Evolutionary conservation across 805 yeast species (phyloP).

Genomic region (Pichia pseudocactophila): DNA sequence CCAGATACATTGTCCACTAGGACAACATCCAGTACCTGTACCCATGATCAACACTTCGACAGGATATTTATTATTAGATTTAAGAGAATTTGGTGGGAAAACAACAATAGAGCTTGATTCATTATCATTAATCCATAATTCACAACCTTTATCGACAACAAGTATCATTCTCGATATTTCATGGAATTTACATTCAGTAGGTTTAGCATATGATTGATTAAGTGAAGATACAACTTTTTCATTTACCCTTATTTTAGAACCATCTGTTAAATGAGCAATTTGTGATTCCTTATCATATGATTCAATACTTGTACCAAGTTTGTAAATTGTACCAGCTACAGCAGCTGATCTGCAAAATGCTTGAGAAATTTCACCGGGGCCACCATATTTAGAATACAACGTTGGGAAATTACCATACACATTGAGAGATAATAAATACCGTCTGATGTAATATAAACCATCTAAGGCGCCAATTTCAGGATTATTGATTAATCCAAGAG

Average conservation of each 20-base stretch:
- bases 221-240: slow-evolving; percentile 78
- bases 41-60: slow-evolving; percentile 87
- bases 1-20: slow-evolving; percentile 85
- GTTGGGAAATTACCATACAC: slow-evolving; percentile 94
- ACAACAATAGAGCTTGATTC: slow-evolving; percentile 84
- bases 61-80: slow-evolving; percentile 54
- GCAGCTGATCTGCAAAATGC: slow-evolving; percentile 98
- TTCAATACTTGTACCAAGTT: slow-evolving; percentile 57
- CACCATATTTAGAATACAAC: slow-evolving; percentile 85
- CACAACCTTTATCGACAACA: slow-evolving; percentile 77
- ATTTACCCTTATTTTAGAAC: slow-evolving; percentile 60
- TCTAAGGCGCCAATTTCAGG: slow-evolving; percentile 55
- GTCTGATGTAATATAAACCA: slow-evolving; percentile 72
- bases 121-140: slow-evolving; percentile 82
- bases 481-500: slow-evolving; percentile 72
- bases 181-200: slow-evolving; percentile 29
- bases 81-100: slow-evolving; percentile 79
- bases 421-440: slow-evolving; percentile 78
- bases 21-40: slow-evolving; percentile 80
- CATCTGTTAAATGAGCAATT: slow-evolving; percentile 67
- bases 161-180: slow-evolving; percentile 71
- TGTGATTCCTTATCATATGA: slow-evolving; percentile 60
- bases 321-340: slow-evolving; percentile 93
- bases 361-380: slow-evolving; percentile 92
- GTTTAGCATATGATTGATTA: slow-evolving; percentile 45